phyloP scores from a whole-genome alignment of 2,329 filamentous ascomycete genomes.

The Alternaria rosae region DNA sequence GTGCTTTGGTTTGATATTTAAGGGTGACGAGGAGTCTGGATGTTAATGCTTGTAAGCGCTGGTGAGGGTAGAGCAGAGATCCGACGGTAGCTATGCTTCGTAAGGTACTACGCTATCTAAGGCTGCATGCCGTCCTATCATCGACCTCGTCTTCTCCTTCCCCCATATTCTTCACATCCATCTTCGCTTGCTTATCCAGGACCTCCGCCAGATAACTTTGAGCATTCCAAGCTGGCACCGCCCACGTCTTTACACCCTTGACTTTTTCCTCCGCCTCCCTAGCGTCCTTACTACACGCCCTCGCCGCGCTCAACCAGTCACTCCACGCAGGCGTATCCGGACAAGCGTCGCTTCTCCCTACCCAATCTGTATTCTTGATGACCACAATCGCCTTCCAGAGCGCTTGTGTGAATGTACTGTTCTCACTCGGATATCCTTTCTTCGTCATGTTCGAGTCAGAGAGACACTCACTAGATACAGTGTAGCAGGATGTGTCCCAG shows the following conservation, averaged over 20 bases:
- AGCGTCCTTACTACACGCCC: constrained; percentile 26
- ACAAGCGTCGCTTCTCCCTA: constrained; percentile 50
- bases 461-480: constrained; percentile 48
- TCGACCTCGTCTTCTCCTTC: too few relatives aligned
- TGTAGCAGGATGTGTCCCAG: constrained; percentile 58
- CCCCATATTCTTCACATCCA: too few relatives aligned
- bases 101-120: neutral
- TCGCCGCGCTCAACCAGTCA: constrained; percentile 52
- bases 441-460: constrained; percentile 43
- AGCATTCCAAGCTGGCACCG: constrained; percentile 46
- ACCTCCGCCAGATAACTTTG: constrained; percentile 30
- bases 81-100: too few relatives aligned
- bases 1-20: constrained; percentile 11
- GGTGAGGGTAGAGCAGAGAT: too few relatives aligned
- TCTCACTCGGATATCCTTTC: constrained; percentile 43
- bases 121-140: too few relatives aligned
- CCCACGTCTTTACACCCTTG: constrained; percentile 33
- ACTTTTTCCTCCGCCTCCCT: constrained; percentile 10
- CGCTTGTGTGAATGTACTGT: constrained; percentile 55
- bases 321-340: constrained; percentile 53
- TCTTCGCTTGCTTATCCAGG: constrained; percentile 29
- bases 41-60: too few relatives aligned
- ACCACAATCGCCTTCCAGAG: constrained; percentile 59
- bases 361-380: constrained; percentile 55
- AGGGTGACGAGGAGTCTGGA: constrained; percentile 11